Conservation (phyloP, 176 grass and related monocot species). For the Cenchrus americanus region DNA sequence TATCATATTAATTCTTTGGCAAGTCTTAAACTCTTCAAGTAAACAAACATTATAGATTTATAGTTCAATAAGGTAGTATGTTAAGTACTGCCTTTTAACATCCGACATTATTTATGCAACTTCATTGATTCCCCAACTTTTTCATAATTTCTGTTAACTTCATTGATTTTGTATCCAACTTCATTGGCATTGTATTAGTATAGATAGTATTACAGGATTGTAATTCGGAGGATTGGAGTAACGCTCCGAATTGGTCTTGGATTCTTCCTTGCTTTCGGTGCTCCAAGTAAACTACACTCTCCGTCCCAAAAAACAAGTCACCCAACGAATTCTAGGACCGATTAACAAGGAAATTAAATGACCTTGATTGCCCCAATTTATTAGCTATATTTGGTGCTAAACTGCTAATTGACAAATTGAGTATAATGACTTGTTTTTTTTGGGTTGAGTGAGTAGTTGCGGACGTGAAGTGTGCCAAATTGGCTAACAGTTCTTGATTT, state of each 20-base stretch:
- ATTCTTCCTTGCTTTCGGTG: neutral
- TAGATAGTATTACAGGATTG: neutral
- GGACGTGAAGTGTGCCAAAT: neutral
- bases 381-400: too few species aligned
- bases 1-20: neutral
- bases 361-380: too few species aligned
- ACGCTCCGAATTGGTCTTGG: neutral
- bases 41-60: neutral
- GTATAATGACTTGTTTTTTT: too few species aligned
- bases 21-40: constrained; percentile 23
- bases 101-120: neutral
- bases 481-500: neutral
- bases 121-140: neutral
- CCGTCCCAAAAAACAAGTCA: too few species aligned
- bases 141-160: neutral
- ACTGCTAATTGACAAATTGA: too few species aligned
- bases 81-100: neutral
- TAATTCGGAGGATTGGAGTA: neutral
- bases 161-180: neutral
- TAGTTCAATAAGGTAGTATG: neutral
- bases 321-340: too few species aligned
- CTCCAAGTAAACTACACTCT: neutral
- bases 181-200: neutral
- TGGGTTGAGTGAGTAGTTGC: too few species aligned
- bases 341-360: too few species aligned